Percentiles rank a stretch among this genome's conserved stretches.
Conservation (phyloP, 1,284 basidiomycete genomes). For the Cryptococcus maquisensis region DNA sequence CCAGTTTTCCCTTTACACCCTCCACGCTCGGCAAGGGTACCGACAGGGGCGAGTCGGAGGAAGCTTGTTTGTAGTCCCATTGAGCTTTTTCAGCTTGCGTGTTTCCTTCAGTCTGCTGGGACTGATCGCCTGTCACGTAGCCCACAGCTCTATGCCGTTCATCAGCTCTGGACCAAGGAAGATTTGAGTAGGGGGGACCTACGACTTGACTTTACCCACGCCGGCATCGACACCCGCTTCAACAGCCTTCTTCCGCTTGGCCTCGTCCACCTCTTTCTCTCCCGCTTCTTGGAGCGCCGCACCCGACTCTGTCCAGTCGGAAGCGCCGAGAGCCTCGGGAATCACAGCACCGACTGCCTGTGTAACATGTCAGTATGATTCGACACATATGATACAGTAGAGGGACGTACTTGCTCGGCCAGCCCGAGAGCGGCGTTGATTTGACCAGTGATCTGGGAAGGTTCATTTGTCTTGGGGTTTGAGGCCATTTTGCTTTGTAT, state of each 20-base stretch:
- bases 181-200: slow-evolving; percentile 15
- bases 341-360: slow-evolving; percentile 35
- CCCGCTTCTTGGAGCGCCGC: slow-evolving; percentile 29
- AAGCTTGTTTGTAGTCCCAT: slow-evolving; percentile 40
- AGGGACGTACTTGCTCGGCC: slow-evolving; percentile 19
- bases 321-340: slow-evolving; percentile 22
- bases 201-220: slow-evolving; percentile 44
- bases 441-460: slow-evolving; percentile 36
- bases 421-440: slow-evolving; percentile 15
- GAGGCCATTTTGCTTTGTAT: background rate
- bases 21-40: slow-evolving; percentile 31
- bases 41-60: slow-evolving; percentile 12
- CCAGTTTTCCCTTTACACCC: slow-evolving; percentile 38
- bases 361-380: background rate
- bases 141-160: slow-evolving; percentile 32
- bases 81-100: slow-evolving; percentile 41
- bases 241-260: slow-evolving; percentile 31
- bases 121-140: slow-evolving; percentile 44
- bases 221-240: slow-evolving; percentile 38
- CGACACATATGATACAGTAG: background rate
- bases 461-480: slow-evolving; percentile 12
- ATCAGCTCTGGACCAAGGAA: background rate
- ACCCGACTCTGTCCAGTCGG: slow-evolving; percentile 34
- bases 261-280: slow-evolving; percentile 36
- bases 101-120: slow-evolving; percentile 41